A percentile compares a stretch with the other conserved stretches of the same genome.
phyloP scores from a whole-genome alignment of 352 stramenopile genomes.

The Phytophthora rubi region DNA sequence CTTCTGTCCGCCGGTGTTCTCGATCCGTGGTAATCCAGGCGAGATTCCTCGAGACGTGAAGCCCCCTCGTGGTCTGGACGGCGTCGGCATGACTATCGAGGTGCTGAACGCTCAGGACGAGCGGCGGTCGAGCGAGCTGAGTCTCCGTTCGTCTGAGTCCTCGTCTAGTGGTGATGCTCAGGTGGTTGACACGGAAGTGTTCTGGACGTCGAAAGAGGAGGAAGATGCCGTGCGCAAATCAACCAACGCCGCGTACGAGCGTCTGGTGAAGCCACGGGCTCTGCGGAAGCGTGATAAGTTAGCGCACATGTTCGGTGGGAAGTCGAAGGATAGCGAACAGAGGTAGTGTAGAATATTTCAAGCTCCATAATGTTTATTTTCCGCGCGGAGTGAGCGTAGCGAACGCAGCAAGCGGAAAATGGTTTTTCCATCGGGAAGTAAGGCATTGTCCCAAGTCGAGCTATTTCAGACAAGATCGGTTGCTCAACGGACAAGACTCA shows the following conservation, averaged over 20 bases:
- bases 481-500: too few species aligned
- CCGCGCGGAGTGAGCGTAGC: too few species aligned
- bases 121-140: conserved; percentile 9
- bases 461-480: too few species aligned
- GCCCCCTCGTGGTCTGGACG: conserved; percentile 18
- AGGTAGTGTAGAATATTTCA: background rate
- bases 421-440: too few species aligned
- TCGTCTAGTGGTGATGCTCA: background rate
- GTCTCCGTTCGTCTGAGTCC: background rate
- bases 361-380: background rate
- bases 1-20: conserved; percentile 27
- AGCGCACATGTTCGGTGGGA: conserved; percentile 12
- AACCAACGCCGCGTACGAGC: conserved; percentile 29
- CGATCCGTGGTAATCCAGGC: conserved; percentile 22
- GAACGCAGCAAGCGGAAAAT: too few species aligned
- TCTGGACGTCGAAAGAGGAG: conserved; percentile 28
- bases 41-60: conserved; percentile 24
- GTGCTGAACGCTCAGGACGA: conserved; percentile 21
- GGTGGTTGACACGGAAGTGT: conserved; percentile 12
- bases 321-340: background rate
- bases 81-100: conserved; percentile 18
- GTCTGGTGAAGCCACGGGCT: conserved; percentile 23
- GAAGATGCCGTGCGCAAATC: conserved; percentile 24
- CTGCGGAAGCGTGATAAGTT: conserved; percentile 28
- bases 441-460: too few species aligned